phyloP scores from a whole-genome alignment of 371 early-diverging fungal species.

The Mortierella sp. region DNA sequence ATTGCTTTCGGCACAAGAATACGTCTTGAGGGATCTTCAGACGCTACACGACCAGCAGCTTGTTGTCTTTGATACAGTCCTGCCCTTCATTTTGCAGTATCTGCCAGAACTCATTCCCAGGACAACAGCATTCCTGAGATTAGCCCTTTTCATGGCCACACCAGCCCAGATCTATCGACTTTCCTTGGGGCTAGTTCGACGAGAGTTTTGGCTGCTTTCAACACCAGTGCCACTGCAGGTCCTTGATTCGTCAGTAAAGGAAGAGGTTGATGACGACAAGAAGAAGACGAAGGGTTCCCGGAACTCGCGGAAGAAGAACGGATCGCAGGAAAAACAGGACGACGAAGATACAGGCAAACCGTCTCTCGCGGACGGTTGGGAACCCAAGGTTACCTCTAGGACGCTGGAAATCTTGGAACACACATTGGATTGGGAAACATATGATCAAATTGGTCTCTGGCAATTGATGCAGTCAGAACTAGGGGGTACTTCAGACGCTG shows the following conservation, averaged over 20 bases:
- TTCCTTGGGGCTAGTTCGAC: constrained; percentile 19
- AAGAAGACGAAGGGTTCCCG: constrained; percentile 14
- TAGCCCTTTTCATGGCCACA: constrained; percentile 27
- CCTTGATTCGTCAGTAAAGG: background rate
- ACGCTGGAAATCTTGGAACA: constrained; percentile 17
- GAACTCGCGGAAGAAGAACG: constrained; percentile 8
- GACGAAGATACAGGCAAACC: background rate
- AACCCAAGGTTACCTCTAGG: constrained; percentile 18
- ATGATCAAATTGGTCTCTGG: constrained; percentile 47
- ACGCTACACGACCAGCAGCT: constrained; percentile 40
- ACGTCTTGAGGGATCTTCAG: constrained; percentile 33
- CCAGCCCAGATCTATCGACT: constrained; percentile 43
- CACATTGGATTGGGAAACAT: constrained; percentile 43
- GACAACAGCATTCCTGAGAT: constrained; percentile 30
- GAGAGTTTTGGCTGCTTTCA: constrained; percentile 30
- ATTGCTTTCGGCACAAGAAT: constrained; percentile 14
- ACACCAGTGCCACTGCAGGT: background rate
- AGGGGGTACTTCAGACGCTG: constrained; percentile 31
- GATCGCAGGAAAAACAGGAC: constrained; percentile 1
- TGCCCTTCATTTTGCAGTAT: constrained; percentile 28
- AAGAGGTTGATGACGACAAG: constrained; percentile 9
- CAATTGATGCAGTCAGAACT: constrained; percentile 39
- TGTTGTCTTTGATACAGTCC: constrained; percentile 22
- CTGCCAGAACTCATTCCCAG: constrained; percentile 34
- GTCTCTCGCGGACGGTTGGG: constrained; percentile 11